These are phyloP conservation scores for Elaeis oleifera DNA, from an alignment of 202 grass and related monocot species.

Conservation along the genomic window DNA sequence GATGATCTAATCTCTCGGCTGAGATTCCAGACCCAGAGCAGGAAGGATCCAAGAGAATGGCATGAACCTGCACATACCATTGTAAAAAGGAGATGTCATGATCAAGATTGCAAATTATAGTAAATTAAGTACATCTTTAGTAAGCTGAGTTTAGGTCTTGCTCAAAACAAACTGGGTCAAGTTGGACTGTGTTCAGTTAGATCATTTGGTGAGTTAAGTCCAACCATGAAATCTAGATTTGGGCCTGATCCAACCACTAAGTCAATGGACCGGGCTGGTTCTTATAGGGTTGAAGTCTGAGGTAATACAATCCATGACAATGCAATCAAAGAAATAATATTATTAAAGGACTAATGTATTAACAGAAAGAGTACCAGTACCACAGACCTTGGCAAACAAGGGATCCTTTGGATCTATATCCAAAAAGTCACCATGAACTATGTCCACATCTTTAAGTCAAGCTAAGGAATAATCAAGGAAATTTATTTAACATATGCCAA, in stretches of 20 bases:
- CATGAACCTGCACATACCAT: slow-evolving; percentile 47
- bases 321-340: slow-evolving; percentile 1
- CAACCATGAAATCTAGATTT: too few species aligned
- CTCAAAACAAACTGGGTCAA: too few species aligned
- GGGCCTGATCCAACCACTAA: background rate
- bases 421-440: slow-evolving; percentile 70
- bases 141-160: too few species aligned
- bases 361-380: background rate
- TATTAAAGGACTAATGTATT: slow-evolving; percentile 7
- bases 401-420: slow-evolving; percentile 46
- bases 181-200: too few species aligned
- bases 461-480: slow-evolving; percentile 24
- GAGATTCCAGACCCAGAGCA: slow-evolving; percentile 97
- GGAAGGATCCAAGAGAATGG: slow-evolving; percentile 83
- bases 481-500: too few species aligned
- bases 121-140: too few species aligned
- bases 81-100: too few species aligned
- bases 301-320: too few species aligned
- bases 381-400: slow-evolving; percentile 48
- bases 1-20: slow-evolving; percentile 72
- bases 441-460: slow-evolving; percentile 57
- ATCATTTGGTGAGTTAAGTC: too few species aligned
- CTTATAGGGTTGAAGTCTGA: background rate
- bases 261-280: background rate
- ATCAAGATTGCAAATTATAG: too few species aligned